phyloP scores from a whole-genome alignment of 1,284 basidiomycete species.

The Cutaneotrichosporon daszewskae region DNA sequence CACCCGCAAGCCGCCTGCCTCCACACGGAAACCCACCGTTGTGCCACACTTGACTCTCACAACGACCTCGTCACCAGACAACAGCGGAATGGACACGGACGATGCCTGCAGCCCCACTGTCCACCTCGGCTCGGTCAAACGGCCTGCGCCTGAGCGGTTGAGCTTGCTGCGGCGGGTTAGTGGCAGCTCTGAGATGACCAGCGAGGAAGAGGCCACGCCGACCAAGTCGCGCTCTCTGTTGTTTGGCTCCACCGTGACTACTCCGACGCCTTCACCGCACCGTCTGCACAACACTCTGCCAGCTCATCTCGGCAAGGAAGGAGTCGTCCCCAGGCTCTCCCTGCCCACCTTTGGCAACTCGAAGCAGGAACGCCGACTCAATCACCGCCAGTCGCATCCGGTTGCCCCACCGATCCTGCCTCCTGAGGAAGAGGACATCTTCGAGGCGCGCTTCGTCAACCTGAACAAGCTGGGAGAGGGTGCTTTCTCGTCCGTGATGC shows the following conservation, averaged over 20 bases:
- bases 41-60: constrained; percentile 35
- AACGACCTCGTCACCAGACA: constrained; percentile 33
- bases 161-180: constrained; percentile 35
- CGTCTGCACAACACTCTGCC: too few relatives aligned
- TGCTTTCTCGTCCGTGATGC: constrained; percentile 90
- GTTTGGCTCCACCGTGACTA: too few relatives aligned
- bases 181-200: constrained; percentile 28
- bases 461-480: constrained; percentile 82
- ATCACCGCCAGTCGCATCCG: constrained; percentile 47
- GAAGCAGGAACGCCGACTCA: constrained; percentile 22
- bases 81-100: constrained; percentile 46
- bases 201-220: constrained; percentile 46
- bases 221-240: too few relatives aligned
- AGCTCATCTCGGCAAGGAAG: constrained; percentile 7
- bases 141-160: constrained; percentile 14
- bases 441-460: constrained; percentile 59
- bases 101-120: constrained; percentile 36
- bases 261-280: constrained; percentile 7
- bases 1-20: constrained; percentile 18
- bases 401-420: constrained; percentile 18
- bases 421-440: constrained; percentile 41
- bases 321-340: constrained; percentile 38
- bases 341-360: constrained; percentile 41
- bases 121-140: constrained; percentile 18
- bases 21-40: constrained; percentile 7